A percentile compares a stretch with the other conserved stretches of the same genome.
These are phyloP conservation scores for Colletotrichum siamense DNA, from an alignment of 2,329 filamentous ascomycete genomes.

Conservation along the genomic window DNA sequence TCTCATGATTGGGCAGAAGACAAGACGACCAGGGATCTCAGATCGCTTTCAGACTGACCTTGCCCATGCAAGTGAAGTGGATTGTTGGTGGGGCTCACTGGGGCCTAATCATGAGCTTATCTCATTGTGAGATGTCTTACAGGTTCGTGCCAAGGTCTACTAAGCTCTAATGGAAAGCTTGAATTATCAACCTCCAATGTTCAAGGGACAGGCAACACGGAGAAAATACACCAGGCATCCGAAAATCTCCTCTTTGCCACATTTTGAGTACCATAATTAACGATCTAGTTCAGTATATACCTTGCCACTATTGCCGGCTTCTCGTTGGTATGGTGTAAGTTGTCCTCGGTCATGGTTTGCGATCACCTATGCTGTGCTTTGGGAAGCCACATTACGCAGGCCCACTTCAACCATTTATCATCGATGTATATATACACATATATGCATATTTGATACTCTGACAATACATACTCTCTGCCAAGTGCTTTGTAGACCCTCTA, in stretches of 20 bases:
- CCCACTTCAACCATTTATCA: fast-evolving
- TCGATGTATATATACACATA: fast-evolving
- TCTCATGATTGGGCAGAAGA: too few relatives aligned
- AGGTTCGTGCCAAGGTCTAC: not conserved
- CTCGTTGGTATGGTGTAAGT: not conserved
- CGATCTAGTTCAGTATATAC: not conserved
- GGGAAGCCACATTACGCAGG: not conserved
- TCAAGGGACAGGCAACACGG: not conserved
- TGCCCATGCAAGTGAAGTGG: not conserved
- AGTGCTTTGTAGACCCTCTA: not conserved
- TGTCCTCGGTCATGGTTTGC: not conserved
- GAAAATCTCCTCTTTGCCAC: fast-evolving
- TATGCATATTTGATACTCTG: not conserved
- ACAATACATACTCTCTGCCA: not conserved
- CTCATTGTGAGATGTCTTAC: not conserved
- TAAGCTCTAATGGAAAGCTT: not conserved
- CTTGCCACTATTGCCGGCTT: not conserved
- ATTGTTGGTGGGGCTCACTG: not conserved
- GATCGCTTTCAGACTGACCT: too few relatives aligned
- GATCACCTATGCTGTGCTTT: not conserved
- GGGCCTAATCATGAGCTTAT: not conserved
- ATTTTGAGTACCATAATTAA: not conserved
- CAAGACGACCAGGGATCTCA: too few relatives aligned
- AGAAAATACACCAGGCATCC: not conserved
- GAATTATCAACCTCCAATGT: fast-evolving